Base-by-base conservation (phyloP, 2,329 filamentous ascomycete species). In the Xylariaceae sp. region DNA sequence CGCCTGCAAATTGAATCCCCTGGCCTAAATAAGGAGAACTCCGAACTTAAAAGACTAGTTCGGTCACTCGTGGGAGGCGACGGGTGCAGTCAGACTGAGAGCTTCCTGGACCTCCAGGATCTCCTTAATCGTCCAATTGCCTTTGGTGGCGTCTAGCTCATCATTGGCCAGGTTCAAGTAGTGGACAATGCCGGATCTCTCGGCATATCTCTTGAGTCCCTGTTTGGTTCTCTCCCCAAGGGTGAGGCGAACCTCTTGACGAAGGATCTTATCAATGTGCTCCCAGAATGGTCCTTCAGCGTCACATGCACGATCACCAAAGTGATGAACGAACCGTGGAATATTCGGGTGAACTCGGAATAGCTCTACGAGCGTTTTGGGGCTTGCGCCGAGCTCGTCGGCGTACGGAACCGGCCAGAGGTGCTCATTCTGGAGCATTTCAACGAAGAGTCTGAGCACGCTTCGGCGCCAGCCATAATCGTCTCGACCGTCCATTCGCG, bases 321-420 rank as follows among this genome's bases (percentile, higher is more conserved):
- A 36, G 18, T 21, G 34, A 10, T 59, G 57, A 2, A 8, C 19
- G 41, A 59, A 59, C 2, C 46, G 34, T 3, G 55, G 49, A 21
- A 58, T 49, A 45, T 57, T 54, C 32, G 55, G 50, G 30, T 58
- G 40, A 39, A 8, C 18, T 21, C 53, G 50, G 46, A 60, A 58
- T 1, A 49, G 21, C 41, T 52, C 47, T 7, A 50, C 16, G 4
- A 60, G 26, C 32, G 21, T 37, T 16, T 30, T 32, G 5, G 55
- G 52, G 16, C 55, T 58, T 15, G 37, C 39, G 5, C 48, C 48
- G 18, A 58, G 26, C 16, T 12, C 3, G n/a, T 51, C 19, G 12
- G 49, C 49, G 2, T 41, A 29, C 8, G 55, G 55, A 3, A 58
- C 2, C 2, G 58, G 58, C 58, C 58, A 60, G 45, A 58, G 37